Evolutionary conservation across 768 basidiomycete species (phyloP).

Genomic region (Mycena epipterygia): DNA sequence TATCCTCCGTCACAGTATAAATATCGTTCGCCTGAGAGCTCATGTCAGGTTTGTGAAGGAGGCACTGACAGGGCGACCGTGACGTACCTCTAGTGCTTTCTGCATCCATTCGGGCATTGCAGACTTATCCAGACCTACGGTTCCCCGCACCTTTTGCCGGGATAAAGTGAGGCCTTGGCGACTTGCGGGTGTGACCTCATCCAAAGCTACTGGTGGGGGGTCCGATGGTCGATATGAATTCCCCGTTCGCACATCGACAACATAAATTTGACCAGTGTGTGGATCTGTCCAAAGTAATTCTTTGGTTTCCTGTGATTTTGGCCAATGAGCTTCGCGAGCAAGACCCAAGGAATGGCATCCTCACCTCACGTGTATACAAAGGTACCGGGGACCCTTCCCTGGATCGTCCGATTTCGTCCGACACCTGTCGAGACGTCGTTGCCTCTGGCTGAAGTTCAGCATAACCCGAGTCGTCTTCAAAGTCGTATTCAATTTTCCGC

Average conservation of each 20-base stretch:
- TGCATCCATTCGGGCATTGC: constrained; percentile 74
- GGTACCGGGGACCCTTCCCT: constrained; percentile 27
- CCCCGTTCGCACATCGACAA: constrained; percentile 78
- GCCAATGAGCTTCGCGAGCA: neutral
- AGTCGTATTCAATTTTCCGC: constrained; percentile 58
- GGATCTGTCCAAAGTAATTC: constrained; percentile 74
- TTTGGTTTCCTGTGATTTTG: constrained; percentile 44
- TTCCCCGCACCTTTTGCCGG: constrained; percentile 35
- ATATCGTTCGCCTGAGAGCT: constrained; percentile 65
- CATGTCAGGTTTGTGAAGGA: constrained; percentile 7
- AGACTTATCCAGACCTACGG: constrained; percentile 33
- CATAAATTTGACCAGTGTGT: constrained; percentile 67
- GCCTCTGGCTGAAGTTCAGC: constrained; percentile 41
- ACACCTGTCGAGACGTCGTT: constrained; percentile 4
- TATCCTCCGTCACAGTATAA: constrained; percentile 64
- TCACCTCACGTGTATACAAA: constrained; percentile 25
- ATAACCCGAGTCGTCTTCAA: constrained; percentile 52
- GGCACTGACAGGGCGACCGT: constrained; percentile 22
- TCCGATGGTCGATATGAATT: constrained; percentile 64
- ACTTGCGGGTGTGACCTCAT: constrained; percentile 43
- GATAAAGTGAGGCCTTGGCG: constrained; percentile 32
- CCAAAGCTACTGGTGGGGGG: constrained; percentile 29
- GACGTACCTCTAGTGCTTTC: constrained; percentile 67
- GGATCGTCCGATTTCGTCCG: constrained; percentile 11
- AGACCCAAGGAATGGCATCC: neutral